Evolutionary conservation across 108 stramenopile species (phyloP).

Genomic region (Heterococcus sp.): DNA sequence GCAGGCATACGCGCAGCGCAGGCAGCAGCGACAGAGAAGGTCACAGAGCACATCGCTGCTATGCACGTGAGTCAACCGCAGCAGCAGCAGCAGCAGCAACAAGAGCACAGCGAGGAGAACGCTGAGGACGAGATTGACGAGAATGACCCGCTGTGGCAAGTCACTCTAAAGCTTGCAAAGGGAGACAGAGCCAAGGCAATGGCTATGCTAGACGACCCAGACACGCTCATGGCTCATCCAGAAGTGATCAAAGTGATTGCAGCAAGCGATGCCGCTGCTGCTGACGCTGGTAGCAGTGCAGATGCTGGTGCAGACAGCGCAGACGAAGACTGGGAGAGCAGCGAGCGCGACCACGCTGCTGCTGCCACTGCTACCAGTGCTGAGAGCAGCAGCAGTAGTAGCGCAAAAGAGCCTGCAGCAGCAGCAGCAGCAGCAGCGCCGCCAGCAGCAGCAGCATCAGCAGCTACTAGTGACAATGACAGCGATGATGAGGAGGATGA

Average conservation of each 20-base stretch:
- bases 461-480: neutral
- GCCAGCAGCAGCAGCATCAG: neutral
- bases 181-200: conserved; percentile 49
- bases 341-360: conserved; percentile 2
- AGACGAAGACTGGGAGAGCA: conserved; percentile 16
- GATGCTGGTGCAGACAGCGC: conserved; percentile 5
- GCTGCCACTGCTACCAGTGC: neutral
- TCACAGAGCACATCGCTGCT: neutral
- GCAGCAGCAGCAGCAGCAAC: neutral
- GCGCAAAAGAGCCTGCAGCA: neutral
- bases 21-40: conserved; percentile 6
- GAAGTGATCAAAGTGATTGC: conserved; percentile 6
- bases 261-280: neutral
- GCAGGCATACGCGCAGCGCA: neutral
- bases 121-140: conserved; percentile 47
- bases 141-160: conserved; percentile 59
- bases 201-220: conserved; percentile 57
- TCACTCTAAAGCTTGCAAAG: conserved; percentile 41
- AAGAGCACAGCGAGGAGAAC: neutral
- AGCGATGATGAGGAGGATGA: neutral
- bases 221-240: conserved; percentile 50
- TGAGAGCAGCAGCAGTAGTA: no score
- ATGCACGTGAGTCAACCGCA: neutral
- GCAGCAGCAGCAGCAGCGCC: neutral
- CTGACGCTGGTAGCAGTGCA: conserved; percentile 3